Percentiles rank a stretch among this genome's conserved stretches.
phyloP scores from a whole-genome alignment of 345 rosid species.

The Citropsis articulata region DNA sequence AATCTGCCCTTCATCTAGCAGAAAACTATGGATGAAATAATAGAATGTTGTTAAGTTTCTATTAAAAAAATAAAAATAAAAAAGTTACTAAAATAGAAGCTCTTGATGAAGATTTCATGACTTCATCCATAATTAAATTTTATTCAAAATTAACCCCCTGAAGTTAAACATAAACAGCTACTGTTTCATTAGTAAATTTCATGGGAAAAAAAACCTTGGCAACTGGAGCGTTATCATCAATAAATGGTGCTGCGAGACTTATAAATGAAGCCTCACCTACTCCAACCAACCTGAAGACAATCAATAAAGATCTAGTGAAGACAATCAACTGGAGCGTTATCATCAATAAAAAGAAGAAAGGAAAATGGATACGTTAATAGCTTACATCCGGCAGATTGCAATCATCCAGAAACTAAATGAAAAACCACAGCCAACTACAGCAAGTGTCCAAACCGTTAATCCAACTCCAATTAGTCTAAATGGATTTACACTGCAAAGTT shows the following conservation, averaged over 20 bases:
- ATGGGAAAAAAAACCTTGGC: constrained; percentile 50
- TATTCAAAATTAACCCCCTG: not conserved
- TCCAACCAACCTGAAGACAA: constrained; percentile 77
- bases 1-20: not conserved
- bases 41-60: not conserved
- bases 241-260: constrained; percentile 97
- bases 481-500: constrained; percentile 69
- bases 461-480: constrained; percentile 96
- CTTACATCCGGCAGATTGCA: constrained; percentile 81
- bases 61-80: not conserved
- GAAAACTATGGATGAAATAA: not conserved
- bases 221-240: constrained; percentile 90
- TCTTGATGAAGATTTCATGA: not conserved
- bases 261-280: constrained; percentile 98
- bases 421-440: constrained; percentile 73
- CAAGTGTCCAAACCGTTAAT: constrained; percentile 79
- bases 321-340: too few species aligned
- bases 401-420: constrained; percentile 93
- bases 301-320: not conserved
- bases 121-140: not conserved
- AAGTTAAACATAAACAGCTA: not conserved
- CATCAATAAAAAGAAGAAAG: constrained; percentile 2
- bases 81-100: not conserved
- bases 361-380: constrained; percentile 13
- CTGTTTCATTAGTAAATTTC: not conserved